Percentiles rank a stretch among this genome's conserved stretches.
phyloP scores from a whole-genome alignment of 495 filamentous ascomycete species.

The Podospora sp. region DNA sequence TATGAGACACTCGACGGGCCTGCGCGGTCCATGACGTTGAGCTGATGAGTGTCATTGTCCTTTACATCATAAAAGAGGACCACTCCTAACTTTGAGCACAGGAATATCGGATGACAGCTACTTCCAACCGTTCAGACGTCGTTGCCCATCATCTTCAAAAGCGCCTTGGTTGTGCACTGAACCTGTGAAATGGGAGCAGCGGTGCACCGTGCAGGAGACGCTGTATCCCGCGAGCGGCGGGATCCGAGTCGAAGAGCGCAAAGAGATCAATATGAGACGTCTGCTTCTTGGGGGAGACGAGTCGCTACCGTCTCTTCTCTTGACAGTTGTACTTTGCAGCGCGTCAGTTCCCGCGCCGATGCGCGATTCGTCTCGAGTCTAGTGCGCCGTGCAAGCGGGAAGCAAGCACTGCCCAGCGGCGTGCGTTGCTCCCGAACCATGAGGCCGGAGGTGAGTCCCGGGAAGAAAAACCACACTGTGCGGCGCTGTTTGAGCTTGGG shows the following conservation, averaged over 20 bases:
- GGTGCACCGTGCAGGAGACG: too few species aligned
- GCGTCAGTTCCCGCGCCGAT: not conserved
- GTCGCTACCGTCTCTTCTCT: not conserved
- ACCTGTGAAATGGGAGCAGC: too few species aligned
- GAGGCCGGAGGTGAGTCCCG: not conserved
- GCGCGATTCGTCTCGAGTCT: not conserved
- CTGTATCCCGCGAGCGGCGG: not conserved
- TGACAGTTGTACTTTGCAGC: not conserved
- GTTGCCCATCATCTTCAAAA: too few species aligned
- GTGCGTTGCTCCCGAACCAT: not conserved
- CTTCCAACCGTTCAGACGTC: too few species aligned
- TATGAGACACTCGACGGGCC: not conserved
- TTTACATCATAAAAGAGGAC: constrained; percentile 1
- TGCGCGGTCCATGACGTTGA: not conserved
- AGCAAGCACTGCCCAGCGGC: not conserved
- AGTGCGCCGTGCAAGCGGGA: not conserved
- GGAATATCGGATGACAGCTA: not conserved
- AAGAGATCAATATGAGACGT: not conserved
- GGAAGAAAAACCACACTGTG: not conserved
- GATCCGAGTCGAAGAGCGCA: not conserved
- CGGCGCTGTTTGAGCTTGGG: not conserved
- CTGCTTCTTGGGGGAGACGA: not conserved
- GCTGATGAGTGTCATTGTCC: not conserved
- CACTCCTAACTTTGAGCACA: not conserved
- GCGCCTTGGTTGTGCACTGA: too few species aligned